Percentiles rank a stretch among this genome's conserved stretches.
These are phyloP conservation scores for Lentinula detonsa DNA, from an alignment of 768 basidiomycete genomes.

Conservation along the genomic window DNA sequence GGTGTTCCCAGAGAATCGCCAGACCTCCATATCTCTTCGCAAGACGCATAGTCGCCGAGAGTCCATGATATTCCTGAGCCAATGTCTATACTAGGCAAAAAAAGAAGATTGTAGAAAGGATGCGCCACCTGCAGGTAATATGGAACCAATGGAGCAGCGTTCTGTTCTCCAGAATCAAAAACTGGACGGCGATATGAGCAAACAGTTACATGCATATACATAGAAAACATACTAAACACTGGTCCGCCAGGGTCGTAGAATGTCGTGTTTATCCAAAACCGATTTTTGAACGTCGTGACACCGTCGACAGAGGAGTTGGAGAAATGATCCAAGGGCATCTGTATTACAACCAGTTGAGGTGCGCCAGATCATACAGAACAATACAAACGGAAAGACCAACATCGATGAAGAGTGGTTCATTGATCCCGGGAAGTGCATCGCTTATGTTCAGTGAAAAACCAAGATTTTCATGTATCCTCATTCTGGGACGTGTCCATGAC, in stretches of 20 bases:
- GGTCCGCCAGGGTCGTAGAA: conserved; percentile 43
- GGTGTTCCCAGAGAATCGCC: conserved; percentile 46
- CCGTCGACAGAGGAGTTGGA: conserved; percentile 16
- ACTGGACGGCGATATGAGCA: conserved; percentile 19
- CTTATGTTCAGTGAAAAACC: background rate
- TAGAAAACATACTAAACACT: conserved; percentile 32
- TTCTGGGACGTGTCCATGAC: background rate
- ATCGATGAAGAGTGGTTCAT: background rate
- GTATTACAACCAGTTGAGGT: background rate
- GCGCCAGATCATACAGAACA: background rate
- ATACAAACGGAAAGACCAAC: background rate
- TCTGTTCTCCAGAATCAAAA: conserved; percentile 47
- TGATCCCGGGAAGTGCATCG: background rate
- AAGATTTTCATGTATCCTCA: background rate
- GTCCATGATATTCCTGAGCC: conserved; percentile 38
- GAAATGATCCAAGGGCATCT: conserved; percentile 47
- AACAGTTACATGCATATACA: background rate
- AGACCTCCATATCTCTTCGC: conserved; percentile 40
- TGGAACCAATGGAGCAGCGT: conserved; percentile 39
- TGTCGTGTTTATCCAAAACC: conserved; percentile 44
- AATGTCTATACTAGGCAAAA: background rate
- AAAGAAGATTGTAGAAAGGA: background rate
- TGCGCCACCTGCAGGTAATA: conserved; percentile 39
- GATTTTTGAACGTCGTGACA: conserved; percentile 31
- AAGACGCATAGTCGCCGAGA: conserved; percentile 41